These are phyloP conservation scores for Tolypocladium nubicola DNA, from an alignment of 2,329 filamentous ascomycete genomes.

Conservation along the genomic window DNA sequence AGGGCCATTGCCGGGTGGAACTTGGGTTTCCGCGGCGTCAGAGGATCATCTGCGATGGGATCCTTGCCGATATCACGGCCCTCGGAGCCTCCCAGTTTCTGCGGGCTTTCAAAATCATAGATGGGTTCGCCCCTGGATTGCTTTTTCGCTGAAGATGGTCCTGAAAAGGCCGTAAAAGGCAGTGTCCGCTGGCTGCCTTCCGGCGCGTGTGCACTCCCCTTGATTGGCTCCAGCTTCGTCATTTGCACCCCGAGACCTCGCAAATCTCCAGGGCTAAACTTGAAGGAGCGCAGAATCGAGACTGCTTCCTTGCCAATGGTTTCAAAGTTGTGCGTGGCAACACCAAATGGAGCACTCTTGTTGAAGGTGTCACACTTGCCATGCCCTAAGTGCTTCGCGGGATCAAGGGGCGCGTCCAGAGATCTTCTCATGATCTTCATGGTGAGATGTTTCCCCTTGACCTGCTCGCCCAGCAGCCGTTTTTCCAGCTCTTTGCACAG, in stretches of 20 bases:
- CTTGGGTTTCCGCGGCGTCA: conserved; percentile 42
- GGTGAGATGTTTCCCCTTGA: conserved; percentile 80
- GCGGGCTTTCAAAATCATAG: conserved; percentile 33
- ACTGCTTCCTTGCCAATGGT: conserved; percentile 71
- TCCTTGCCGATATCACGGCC: conserved; percentile 27
- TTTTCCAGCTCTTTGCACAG: conserved; percentile 77
- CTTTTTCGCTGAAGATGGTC: conserved; percentile 27
- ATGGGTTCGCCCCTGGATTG: conserved; percentile 33
- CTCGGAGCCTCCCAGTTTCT: conserved; percentile 18
- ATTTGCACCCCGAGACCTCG: conserved; percentile 86
- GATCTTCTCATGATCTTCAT: conserved; percentile 92
- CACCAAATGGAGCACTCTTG: conserved; percentile 73
- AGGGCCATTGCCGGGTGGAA: conserved; percentile 43
- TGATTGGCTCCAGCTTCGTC: conserved; percentile 80
- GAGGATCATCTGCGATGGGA: conserved; percentile 43
- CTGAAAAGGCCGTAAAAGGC: conserved; percentile 51
- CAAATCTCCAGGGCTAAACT: conserved; percentile 84
- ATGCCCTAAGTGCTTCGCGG: conserved; percentile 87
- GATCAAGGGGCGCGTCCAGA: conserved; percentile 78
- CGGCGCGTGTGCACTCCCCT: conserved; percentile 38
- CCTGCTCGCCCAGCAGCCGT: conserved; percentile 68
- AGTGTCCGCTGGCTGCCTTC: conserved; percentile 74
- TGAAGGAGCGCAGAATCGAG: conserved; percentile 71
- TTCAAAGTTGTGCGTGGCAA: conserved; percentile 68
- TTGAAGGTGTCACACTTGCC: conserved; percentile 92